Conservation (phyloP, 2,329 filamentous ascomycete genomes). For the Metarhizium album region DNA sequence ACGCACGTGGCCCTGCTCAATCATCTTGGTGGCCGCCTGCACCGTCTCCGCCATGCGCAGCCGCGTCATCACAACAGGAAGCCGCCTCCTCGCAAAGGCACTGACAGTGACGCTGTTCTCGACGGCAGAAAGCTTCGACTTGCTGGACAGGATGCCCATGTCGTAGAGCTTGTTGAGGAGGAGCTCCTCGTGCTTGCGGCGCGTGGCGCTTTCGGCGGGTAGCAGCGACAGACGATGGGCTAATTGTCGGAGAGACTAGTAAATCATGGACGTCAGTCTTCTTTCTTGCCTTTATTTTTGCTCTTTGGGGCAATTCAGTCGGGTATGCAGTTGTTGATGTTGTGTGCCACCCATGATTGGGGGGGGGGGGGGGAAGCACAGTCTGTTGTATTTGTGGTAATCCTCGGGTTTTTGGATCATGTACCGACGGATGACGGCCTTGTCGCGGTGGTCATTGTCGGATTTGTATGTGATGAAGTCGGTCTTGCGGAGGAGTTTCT, state of each 20-base stretch:
- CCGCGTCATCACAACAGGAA: conserved; percentile 86
- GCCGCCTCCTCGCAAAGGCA: conserved; percentile 70
- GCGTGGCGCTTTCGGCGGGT: conserved; percentile 65
- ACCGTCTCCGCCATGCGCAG: conserved; percentile 88
- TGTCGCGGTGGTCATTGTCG: conserved; percentile 78
- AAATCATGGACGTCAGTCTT: no score
- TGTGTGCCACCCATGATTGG: neutral
- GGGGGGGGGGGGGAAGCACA: conserved; percentile 33
- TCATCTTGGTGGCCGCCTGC: conserved; percentile 71
- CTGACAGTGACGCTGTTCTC: conserved; percentile 84
- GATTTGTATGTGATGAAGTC: conserved; percentile 93
- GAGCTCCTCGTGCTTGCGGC: conserved; percentile 75
- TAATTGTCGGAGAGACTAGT: conserved; percentile 70
- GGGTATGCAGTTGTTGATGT: neutral
- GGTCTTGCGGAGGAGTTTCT: conserved; percentile 84
- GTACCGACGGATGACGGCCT: conserved; percentile 70
- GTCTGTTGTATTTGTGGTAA: conserved; percentile 56
- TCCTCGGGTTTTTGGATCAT: conserved; percentile 84
- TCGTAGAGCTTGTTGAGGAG: conserved; percentile 86
- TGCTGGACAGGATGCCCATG: conserved; percentile 73
- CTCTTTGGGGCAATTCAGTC: no score
- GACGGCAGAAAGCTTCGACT: conserved; percentile 70
- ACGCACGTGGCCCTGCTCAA: conserved; percentile 89
- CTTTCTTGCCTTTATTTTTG: no score
- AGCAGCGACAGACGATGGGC: conserved; percentile 81